Base-by-base conservation (phyloP, 1,139 yeast species). In the Chernovozyma aurita region DNA sequence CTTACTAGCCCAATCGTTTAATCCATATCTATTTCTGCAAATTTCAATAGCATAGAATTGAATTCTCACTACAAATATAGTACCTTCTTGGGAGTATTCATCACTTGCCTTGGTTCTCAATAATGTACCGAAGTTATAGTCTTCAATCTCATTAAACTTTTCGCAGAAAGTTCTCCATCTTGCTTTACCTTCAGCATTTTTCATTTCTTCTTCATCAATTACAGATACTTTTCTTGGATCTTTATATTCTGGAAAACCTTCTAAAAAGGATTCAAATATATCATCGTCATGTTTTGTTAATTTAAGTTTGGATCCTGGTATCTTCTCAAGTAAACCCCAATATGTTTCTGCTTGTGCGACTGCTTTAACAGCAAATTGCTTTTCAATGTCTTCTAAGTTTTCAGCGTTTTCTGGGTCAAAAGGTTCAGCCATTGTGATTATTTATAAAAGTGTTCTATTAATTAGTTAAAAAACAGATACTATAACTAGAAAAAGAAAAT, bases 321-420 rank as follows among this genome's bases (percentile, higher is more conserved):
- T 68, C 48, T 78, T 78, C 43, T 75, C 74, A 38, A 94, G 63
- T 42, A 94, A 65, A 36, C 73, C 72, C 96, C 96, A 92, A 73
- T 92, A 94, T 3, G 96, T 82, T 58, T 86, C 95, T 42, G 95
- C 94, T 61, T 94, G 97, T 61, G 78, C 80, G 18, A 94, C 98
- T 7, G 97, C 98, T 65, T 86, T 88, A 45, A 94, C 98, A 35
- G 98, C 97, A 55, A 92, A 92, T 66, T 90, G 97, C 74, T 79
- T 85, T 63, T 90, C 97, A 53, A 92, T 86, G 46, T 73, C 82
- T 55, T 75, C 81, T 44, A 73, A 61, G 63, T 76, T 76, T 37
- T 76, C 81, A 15, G 82, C 80, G 40, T 61, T 64, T 47, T 76
- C 80, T 13, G 81, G 78, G 46, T 70, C 65, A 47, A 72, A 68